Evolutionary conservation across 139 green algal species (phyloP).

Genomic region (Closterium sp.): DNA sequence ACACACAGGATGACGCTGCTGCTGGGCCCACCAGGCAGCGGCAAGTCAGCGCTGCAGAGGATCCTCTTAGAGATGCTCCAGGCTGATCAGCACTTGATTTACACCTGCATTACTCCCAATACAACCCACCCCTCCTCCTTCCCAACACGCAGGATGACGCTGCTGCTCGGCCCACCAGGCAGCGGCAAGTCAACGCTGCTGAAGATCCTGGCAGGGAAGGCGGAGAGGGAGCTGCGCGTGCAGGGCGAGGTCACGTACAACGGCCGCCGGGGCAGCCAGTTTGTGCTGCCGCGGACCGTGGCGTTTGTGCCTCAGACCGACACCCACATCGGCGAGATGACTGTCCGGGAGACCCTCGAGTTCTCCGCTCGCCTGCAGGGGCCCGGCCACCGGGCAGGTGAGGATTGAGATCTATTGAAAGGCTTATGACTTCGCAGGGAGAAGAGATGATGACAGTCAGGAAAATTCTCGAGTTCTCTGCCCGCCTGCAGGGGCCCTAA

Average conservation of each 20-base stretch:
- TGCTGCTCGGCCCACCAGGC: constrained; percentile 69
- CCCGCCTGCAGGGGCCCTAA: no score
- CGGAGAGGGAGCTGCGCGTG: neutral
- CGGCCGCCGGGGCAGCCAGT: constrained; percentile 55
- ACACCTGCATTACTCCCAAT: no score
- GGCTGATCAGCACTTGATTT: no score
- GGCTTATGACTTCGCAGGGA: no score
- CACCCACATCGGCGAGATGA: constrained; percentile 42
- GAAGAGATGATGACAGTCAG: no score
- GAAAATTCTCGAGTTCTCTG: no score
- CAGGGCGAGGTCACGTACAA: constrained; percentile 65
- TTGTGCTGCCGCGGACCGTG: constrained; percentile 56
- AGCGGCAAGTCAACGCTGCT: constrained; percentile 64
- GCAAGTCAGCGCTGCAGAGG: no score
- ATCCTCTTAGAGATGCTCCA: no score
- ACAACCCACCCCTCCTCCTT: no score
- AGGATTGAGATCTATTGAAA: no score
- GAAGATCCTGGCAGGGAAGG: constrained; percentile 55
- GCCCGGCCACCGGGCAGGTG: neutral
- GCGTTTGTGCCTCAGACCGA: constrained; percentile 60
- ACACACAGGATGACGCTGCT: no score
- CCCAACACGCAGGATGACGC: constrained; percentile 35
- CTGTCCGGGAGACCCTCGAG: constrained; percentile 55
- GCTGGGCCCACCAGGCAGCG: no score
- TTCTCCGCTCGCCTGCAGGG: constrained; percentile 46